A percentile compares a stretch with the other conserved stretches of the same genome.
Conservation (phyloP, 331 rosid species). For the Phaseolus coccineus region DNA sequence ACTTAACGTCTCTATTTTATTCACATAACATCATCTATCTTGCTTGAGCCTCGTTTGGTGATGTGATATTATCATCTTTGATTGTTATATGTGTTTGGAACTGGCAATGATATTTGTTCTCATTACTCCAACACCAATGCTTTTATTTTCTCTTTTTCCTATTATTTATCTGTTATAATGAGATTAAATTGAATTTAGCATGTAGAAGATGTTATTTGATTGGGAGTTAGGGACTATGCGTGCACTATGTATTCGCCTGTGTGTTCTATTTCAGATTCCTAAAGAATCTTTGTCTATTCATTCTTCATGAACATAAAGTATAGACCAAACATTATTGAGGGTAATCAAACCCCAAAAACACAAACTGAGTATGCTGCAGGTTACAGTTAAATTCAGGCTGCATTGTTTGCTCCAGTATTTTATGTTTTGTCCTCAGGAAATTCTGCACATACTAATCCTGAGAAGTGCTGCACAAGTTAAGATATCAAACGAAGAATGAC, state of each 20-base stretch:
- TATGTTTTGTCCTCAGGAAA: not conserved
- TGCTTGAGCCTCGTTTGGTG: not conserved
- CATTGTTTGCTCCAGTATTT: not conserved
- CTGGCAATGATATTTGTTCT: not conserved
- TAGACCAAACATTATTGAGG: not conserved
- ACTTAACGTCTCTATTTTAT: not conserved
- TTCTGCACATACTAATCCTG: not conserved
- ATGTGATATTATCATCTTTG: not conserved
- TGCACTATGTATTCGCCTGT: not conserved
- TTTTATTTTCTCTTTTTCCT: not conserved
- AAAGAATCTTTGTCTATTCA: not conserved
- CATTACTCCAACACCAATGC: not conserved
- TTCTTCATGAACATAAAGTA: too few relatives aligned
- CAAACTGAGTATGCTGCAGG: not conserved
- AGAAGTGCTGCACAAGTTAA: not conserved
- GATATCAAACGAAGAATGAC: not conserved
- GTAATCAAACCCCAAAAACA: conserved; percentile 4
- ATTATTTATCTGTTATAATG: not conserved
- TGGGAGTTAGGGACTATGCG: not conserved
- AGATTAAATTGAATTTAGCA: not conserved
- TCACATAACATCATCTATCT: not conserved
- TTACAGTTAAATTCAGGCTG: not conserved
- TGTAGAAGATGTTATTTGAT: not conserved
- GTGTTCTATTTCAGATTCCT: not conserved
- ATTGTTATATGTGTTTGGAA: conserved; percentile 17